These are phyloP conservation scores for Colletotrichum lindemuthianum DNA, from an alignment of 2,329 filamentous ascomycete genomes.

Conservation along the genomic window DNA sequence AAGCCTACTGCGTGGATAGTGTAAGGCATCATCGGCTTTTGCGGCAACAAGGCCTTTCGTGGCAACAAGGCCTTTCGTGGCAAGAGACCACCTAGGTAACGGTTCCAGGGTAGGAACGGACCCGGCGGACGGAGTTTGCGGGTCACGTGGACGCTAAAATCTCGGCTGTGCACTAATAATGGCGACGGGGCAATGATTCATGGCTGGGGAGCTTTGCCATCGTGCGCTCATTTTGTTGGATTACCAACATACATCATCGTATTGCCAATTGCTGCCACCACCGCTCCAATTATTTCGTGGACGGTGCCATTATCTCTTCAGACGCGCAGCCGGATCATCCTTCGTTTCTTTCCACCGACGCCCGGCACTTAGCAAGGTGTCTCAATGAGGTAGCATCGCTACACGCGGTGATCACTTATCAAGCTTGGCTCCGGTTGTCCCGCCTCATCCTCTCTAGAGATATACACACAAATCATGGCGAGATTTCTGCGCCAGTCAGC, in stretches of 20 bases:
- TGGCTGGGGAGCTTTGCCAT: constrained; percentile 24
- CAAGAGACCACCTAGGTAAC: constrained; percentile 2
- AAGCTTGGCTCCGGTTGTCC: constrained; percentile 35
- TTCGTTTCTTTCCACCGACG: neutral
- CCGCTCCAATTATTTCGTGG: constrained; percentile 4
- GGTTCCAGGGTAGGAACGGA: neutral
- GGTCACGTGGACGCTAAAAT: constrained; percentile 33
- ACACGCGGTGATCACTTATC: constrained; percentile 23
- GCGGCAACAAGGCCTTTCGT: constrained; percentile 18
- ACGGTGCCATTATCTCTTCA: constrained; percentile 7
- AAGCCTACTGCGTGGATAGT: constrained; percentile 2
- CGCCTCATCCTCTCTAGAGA: constrained; percentile 17
- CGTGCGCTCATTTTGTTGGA: constrained; percentile 27
- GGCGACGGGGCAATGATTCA: constrained; percentile 1
- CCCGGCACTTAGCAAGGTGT: constrained; percentile 5
- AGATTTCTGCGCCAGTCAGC: constrained; percentile 73
- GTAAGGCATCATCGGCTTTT: constrained; percentile 29
- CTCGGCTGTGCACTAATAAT: constrained; percentile 31
- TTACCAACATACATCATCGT: constrained; percentile 23
- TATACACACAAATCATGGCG: constrained; percentile 61
- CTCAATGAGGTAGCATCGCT: constrained; percentile 35
- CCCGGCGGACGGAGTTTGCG: constrained; percentile 21
- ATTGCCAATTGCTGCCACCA: constrained; percentile 12
- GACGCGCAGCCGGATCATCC: neutral
- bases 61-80: constrained; percentile 11